A percentile compares a stretch with the other conserved stretches of the same genome.
phyloP scores from a whole-genome alignment of 805 yeast species.

The Yarrowia sp. region DNA sequence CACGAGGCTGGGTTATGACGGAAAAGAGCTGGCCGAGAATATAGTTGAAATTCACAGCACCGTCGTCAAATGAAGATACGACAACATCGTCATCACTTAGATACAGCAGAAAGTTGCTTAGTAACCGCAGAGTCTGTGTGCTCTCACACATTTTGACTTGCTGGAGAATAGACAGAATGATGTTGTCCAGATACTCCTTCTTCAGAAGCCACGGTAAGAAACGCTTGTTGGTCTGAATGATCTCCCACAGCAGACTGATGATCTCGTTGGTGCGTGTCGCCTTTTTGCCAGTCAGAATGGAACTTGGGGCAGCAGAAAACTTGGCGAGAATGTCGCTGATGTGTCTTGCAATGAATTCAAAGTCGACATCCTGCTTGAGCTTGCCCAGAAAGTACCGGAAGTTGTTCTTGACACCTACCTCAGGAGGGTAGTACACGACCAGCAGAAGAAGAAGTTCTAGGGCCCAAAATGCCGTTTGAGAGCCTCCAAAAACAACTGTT shows the following conservation, averaged over 20 bases:
- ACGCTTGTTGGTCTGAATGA: constrained; percentile 17
- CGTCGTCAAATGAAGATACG: constrained; percentile 9
- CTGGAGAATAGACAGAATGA: neutral
- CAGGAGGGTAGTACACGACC: constrained; percentile 12
- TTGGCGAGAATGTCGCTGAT: constrained; percentile 15
- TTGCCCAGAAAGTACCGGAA: constrained; percentile 16
- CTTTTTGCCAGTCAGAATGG: neutral
- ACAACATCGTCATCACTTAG: constrained; percentile 15
- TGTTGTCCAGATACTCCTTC: neutral
- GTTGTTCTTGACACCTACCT: constrained; percentile 7
- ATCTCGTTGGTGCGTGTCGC: neutral
- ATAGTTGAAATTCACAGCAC: constrained; percentile 1
- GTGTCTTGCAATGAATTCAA: constrained; percentile 15
- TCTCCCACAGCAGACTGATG: constrained; percentile 10
- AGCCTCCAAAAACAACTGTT: neutral
- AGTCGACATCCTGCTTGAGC: constrained; percentile 15
- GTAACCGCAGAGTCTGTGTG: neutral
- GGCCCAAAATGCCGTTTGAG: constrained; percentile 9
- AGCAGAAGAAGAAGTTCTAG: neutral
- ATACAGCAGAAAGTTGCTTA: constrained; percentile 19
- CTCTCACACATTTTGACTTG: neutral
- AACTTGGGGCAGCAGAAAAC: neutral
- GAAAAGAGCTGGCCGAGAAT: neutral
- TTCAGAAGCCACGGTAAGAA: constrained; percentile 3
- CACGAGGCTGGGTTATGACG: constrained; percentile 6